phyloP scores from a whole-genome alignment of 139 green algal species.

The Deuterostichococcus epilithicus region DNA sequence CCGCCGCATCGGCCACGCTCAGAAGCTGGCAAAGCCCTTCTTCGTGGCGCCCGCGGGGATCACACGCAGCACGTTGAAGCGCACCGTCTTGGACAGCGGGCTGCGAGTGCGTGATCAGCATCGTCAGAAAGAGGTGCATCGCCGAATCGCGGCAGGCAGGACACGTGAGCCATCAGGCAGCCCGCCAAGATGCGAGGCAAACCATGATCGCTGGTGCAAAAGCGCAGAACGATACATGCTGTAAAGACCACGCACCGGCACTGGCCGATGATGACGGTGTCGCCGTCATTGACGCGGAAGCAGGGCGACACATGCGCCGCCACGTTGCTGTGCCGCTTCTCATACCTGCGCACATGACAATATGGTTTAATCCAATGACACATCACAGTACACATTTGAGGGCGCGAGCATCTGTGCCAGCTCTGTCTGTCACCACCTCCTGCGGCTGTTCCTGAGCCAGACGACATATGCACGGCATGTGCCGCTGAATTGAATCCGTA shows the following conservation, averaged over 20 bases:
- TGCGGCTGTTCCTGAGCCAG: neutral
- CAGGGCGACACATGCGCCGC: constrained; percentile 91
- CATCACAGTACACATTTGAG: no score
- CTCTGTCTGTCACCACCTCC: no score
- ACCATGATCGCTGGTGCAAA: neutral
- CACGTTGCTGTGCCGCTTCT: constrained; percentile 98
- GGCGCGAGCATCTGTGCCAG: no score
- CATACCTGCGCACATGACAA: constrained; percentile 72
- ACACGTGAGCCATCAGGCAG: no score
- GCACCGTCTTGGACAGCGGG: constrained; percentile 97
- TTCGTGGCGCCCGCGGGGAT: constrained; percentile 73
- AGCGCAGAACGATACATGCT: neutral
- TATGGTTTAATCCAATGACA: no score
- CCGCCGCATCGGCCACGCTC: no score
- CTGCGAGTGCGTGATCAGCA: constrained; percentile 33
- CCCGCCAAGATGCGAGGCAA: neutral
- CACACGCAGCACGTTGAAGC: constrained; percentile 98
- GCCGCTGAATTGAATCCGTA: no score
- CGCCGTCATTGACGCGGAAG: constrained; percentile 93
- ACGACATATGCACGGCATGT: no score
- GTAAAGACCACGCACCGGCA: constrained; percentile 75
- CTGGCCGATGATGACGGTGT: constrained; percentile 94
- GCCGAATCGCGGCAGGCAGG: no score
- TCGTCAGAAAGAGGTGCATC: no score
- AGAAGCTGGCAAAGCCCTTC: constrained; percentile 74